Percentiles rank a stretch among this genome's conserved stretches.
Conservation (phyloP, 345 rosid genomes). For the Lepidium africanum region DNA sequence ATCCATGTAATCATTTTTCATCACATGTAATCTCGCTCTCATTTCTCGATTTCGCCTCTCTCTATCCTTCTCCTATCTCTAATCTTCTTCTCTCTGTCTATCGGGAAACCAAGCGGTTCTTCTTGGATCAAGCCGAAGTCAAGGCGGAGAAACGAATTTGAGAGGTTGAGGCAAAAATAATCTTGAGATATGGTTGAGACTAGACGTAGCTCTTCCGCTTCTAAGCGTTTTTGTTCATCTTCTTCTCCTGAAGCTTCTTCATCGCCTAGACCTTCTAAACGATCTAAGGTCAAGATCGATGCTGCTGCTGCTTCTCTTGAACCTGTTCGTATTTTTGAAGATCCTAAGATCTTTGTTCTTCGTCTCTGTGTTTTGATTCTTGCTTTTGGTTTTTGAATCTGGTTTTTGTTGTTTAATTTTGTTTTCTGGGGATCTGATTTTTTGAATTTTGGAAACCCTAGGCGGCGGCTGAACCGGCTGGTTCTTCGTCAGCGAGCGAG, state of each 20-base stretch:
- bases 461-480: conserved; percentile 48
- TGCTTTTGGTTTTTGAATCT: conserved; percentile 17
- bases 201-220: conserved; percentile 77
- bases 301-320: neutral
- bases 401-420: neutral
- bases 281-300: conserved; percentile 59
- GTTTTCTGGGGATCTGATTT: conserved; percentile 2
- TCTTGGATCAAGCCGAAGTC: conserved; percentile 44
- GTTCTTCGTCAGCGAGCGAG: conserved; percentile 47
- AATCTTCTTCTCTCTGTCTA: conserved; percentile 2
- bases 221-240: conserved; percentile 68
- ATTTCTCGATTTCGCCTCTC: conserved; percentile 11
- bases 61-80: conserved; percentile 15
- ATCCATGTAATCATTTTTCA: conserved; percentile 10
- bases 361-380: neutral
- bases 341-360: neutral
- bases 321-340: neutral
- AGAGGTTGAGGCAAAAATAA: conserved; percentile 7
- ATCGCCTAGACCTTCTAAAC: conserved; percentile 47
- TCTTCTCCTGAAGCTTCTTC: conserved; percentile 36
- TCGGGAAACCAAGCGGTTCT: conserved; percentile 23
- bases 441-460: conserved; percentile 22
- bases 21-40: conserved; percentile 20
- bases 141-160: neutral
- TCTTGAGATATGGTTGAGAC: conserved; percentile 76